These are phyloP conservation scores for Alectoria sarmentosa DNA, from an alignment of 495 filamentous ascomycete genomes.

Conservation along the genomic window DNA sequence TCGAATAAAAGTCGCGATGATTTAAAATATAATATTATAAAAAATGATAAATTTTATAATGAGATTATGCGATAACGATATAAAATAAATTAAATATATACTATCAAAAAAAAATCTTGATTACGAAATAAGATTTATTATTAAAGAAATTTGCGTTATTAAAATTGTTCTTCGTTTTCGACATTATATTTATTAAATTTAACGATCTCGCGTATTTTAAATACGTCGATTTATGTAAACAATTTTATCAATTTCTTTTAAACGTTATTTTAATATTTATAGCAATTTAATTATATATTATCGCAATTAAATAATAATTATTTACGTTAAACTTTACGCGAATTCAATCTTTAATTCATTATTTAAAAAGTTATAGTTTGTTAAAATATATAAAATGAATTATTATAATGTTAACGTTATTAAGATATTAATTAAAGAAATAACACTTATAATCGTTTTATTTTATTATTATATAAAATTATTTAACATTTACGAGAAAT, in stretches of 20 bases:
- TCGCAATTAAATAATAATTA: not conserved
- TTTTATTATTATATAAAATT: not conserved
- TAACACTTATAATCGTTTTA: not conserved
- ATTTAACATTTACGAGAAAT: not conserved
- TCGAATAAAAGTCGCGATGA: not conserved
- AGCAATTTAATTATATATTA: not conserved
- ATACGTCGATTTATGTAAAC: not conserved
- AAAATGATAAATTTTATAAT: not conserved
- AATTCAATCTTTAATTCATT: not conserved
- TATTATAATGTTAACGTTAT: not conserved
- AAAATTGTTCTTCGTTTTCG: not conserved
- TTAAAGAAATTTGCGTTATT: not conserved
- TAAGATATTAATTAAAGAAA: not conserved
- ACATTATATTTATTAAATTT: not conserved
- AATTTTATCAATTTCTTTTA: not conserved
- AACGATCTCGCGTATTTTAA: not conserved
- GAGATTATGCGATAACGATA: not conserved
- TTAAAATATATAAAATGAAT: not conserved
- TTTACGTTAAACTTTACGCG: not conserved
- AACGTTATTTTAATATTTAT: not conserved
- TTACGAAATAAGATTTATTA: not conserved
- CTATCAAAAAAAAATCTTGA: not conserved
- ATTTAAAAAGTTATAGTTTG: not conserved
- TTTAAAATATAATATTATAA: not conserved
- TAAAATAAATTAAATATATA: not conserved